A percentile compares a stretch with the other conserved stretches of the same genome.
These are phyloP conservation scores for Pleurotus djamor DNA, from an alignment of 768 basidiomycete species.

Conservation along the genomic window DNA sequence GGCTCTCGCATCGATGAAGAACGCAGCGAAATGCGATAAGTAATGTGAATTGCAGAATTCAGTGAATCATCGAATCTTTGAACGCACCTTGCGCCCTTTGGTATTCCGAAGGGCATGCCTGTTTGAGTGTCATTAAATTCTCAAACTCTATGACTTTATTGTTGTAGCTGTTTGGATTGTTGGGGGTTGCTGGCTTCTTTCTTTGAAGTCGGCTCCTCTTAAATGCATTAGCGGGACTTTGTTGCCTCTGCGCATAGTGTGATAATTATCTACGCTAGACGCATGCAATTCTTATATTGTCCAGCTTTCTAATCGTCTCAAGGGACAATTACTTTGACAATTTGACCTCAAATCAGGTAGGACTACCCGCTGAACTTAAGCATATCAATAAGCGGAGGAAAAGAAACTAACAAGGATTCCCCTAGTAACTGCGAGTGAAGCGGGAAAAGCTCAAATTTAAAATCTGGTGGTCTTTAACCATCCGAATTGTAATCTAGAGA, in stretches of 20 bases:
- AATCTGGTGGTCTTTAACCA: slow-evolving; percentile 63
- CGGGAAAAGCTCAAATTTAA: slow-evolving; percentile 81
- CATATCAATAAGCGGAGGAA: slow-evolving; percentile 90
- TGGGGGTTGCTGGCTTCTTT: slow-evolving; percentile 31
- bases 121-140: slow-evolving; percentile 72
- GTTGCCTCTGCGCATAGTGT: slow-evolving; percentile 33
- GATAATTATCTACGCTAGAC: slow-evolving; percentile 49
- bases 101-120: slow-evolving; percentile 74
- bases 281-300: slow-evolving; percentile 7
- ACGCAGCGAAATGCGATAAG: slow-evolving; percentile 79
- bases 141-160: slow-evolving; percentile 39
- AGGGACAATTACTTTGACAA: slow-evolving; percentile 13
- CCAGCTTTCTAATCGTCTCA: slow-evolving; percentile 24
- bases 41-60: slow-evolving; percentile 84
- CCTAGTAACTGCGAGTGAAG: slow-evolving; percentile 87
- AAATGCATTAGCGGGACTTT: slow-evolving; percentile 43
- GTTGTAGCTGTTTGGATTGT: slow-evolving; percentile 34
- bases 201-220: slow-evolving; percentile 31
- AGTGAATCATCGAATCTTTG: slow-evolving; percentile 85
- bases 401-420: slow-evolving; percentile 92
- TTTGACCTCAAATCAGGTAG: slow-evolving; percentile 80
- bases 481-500: slow-evolving; percentile 83
- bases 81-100: slow-evolving; percentile 77
- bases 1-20: slow-evolving; percentile 81
- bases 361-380: slow-evolving; percentile 85